Evolutionary conservation across 1,284 basidiomycete genomes (phyloP), one percentile per base, ranked within the genome.

Genomic region (Cryptococcus floricola): DNA sequence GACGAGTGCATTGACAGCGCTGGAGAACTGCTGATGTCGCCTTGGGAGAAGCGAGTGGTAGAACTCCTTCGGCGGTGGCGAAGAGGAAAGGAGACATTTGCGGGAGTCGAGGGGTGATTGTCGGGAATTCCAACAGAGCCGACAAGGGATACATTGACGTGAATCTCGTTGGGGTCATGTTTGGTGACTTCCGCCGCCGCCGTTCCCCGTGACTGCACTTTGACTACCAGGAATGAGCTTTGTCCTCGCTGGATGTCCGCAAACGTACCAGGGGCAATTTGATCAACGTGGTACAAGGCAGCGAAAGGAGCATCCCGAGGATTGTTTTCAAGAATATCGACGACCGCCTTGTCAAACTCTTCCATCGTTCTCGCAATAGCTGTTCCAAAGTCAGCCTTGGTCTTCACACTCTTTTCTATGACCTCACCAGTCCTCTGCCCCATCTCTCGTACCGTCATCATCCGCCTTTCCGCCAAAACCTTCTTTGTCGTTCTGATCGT

Each of bases 81-180:
- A 9, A 64, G 48, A 13, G 47, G 50, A 18, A 66, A 27, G 0
- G 41, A 53, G 13, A 64, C 14, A 10, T n/a, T 45, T 0, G 50
- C 18, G 1, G 70, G 69, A 0, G 71, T 68, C 0, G 68, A 69
- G 0, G 65, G 65, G 48, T 77, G 74, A 10, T 54, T 54, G 0
- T 66, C 65, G 0, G 73, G 75, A n/a, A 75, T 66, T 14, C 75
- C 75, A 12, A 76, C 57, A 0, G 64, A 51, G 7, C 73, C 73
- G 9, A 64, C 67, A 10, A 71, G 58, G 2, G 42, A 47, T 4
- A 69, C 55, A 4, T 58, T 56, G 4, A 64, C 49, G 38, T 52
- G 63, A 31, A 48, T 19, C 23, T 46, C 50, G 8, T 41, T 34
- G 16, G 50, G 55, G 18, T 57, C 56, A 19, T 43, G 45, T 6